Evolutionary conservation across 805 yeast genomes (phyloP), one percentile per base, ranked within the genome.

Genomic region (Kuraishia hungarica): DNA sequence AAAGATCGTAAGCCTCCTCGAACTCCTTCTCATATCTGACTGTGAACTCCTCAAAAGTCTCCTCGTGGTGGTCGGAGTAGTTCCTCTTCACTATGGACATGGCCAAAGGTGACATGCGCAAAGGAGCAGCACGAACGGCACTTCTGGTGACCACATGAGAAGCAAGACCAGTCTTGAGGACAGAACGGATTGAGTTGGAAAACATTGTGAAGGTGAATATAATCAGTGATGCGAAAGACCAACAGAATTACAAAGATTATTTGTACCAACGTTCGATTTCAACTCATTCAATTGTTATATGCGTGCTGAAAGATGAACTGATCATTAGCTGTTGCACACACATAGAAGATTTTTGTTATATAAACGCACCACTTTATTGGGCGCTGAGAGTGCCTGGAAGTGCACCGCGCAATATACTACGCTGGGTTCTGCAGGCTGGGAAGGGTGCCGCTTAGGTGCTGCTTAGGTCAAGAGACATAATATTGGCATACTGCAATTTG

Each of bases 21-120:
- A 94, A 94, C 72, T 94, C 97, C 76, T 90, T 88, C 78, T 90
- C 97, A 78, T 80, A 83, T 86, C 89, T 80, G 59, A 81, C 80
- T 54, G 96, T 89, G 80, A 90, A 91, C 77, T 92, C 97, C 76
- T 91, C 97, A 62, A 89, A 92, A 54, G 96, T 84, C 78, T 91
- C 97, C 71, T 89, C 96, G 62, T 86, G 89, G 70, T 89, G 96
- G 63, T 78, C 85, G 54, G 96, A 87, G 80, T 88, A 91, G 66
- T 78, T 78, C 83, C 97, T 69, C 54, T 28, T 51, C 24, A 26
- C 48, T 20, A 43, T 21, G n/a, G 48, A 48, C 51, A 50, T n/a
- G 19, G 26, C 39, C 43, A 50, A 26, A 22, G 51, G 51, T 22
- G 26, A 35, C 22, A 29, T n/a, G 19, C 43, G 20, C 21, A 50